Conservation (phyloP, 352 stramenopile species). For the Phytophthora sansomeana region DNA sequence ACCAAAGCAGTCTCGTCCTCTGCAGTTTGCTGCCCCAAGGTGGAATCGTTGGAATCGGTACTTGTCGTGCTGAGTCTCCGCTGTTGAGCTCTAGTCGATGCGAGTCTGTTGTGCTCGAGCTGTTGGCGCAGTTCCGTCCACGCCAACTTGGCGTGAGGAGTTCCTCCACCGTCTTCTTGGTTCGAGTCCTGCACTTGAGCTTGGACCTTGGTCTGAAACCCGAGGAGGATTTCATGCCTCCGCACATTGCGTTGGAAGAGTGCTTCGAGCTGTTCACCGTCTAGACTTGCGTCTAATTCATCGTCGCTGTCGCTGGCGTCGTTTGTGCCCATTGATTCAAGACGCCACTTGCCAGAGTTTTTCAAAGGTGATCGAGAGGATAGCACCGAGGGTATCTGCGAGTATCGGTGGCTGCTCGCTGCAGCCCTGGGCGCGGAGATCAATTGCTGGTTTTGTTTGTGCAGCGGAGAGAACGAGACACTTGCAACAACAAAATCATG, state of each 20-base stretch:
- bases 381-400: conserved; percentile 9
- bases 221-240: conserved; percentile 65
- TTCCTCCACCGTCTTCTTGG: conserved; percentile 6
- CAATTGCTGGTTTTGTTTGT: conserved; percentile 4
- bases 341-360: conserved; percentile 18
- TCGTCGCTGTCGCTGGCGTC: conserved; percentile 35
- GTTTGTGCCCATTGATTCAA: conserved; percentile 26
- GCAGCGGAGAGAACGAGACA: conserved; percentile 7
- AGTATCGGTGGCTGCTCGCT: conserved; percentile 36
- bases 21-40: neutral
- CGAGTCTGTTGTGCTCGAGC: conserved; percentile 39
- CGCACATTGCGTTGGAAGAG: conserved; percentile 72
- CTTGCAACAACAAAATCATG: conserved; percentile 49
- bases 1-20: conserved; percentile 41
- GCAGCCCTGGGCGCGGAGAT: conserved; percentile 3
- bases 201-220: conserved; percentile 48
- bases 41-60: conserved; percentile 12
- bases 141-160: conserved; percentile 27
- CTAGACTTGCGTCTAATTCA: conserved; percentile 43
- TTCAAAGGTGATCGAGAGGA: conserved; percentile 10
- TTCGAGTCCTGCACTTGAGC: conserved; percentile 7
- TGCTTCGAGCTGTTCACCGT: conserved; percentile 56
- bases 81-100: neutral
- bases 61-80: conserved; percentile 1
- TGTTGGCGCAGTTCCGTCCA: conserved; percentile 52